These are phyloP conservation scores for Fomitopsis palustris DNA, from an alignment of 1,284 basidiomycete species.

Conservation along the genomic window DNA sequence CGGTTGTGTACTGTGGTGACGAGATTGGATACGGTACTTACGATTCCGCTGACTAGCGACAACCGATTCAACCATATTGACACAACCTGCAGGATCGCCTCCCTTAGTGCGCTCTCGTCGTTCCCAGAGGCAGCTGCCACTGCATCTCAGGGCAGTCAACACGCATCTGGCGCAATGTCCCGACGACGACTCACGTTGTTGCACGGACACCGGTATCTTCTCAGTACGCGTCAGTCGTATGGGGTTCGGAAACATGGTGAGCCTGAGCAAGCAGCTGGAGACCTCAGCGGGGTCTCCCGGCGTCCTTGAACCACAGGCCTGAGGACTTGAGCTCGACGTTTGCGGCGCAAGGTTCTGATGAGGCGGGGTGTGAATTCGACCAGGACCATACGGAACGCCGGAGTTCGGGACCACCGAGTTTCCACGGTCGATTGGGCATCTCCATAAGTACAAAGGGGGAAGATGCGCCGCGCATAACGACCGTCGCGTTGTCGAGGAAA, in stretches of 20 bases:
- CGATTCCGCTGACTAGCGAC: constrained; percentile 13
- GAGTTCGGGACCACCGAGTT: too few species aligned
- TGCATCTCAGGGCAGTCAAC: neutral
- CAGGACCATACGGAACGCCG: neutral
- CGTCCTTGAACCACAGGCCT: neutral
- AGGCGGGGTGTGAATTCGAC: neutral
- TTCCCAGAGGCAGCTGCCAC: neutral
- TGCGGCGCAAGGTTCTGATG: neutral
- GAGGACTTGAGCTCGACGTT: neutral
- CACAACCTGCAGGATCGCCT: constrained; percentile 10
- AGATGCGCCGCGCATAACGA: too few species aligned
- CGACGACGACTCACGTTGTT: neutral
- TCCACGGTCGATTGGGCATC: too few species aligned
- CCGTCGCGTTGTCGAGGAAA: too few species aligned
- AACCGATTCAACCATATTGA: constrained; percentile 11
- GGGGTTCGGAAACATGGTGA: neutral
- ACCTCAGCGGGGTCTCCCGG: neutral
- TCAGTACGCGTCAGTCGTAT: neutral
- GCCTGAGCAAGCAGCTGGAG: neutral
- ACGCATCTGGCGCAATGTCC: neutral
- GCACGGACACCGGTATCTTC: neutral
- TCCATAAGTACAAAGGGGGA: too few species aligned
- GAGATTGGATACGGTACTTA: neutral
- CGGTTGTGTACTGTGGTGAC: neutral
- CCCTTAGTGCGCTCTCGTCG: constrained; percentile 4